Evolutionary conservation across 164 flowering plant genomes (phyloP).

Genomic region (Santalum album): DNA sequence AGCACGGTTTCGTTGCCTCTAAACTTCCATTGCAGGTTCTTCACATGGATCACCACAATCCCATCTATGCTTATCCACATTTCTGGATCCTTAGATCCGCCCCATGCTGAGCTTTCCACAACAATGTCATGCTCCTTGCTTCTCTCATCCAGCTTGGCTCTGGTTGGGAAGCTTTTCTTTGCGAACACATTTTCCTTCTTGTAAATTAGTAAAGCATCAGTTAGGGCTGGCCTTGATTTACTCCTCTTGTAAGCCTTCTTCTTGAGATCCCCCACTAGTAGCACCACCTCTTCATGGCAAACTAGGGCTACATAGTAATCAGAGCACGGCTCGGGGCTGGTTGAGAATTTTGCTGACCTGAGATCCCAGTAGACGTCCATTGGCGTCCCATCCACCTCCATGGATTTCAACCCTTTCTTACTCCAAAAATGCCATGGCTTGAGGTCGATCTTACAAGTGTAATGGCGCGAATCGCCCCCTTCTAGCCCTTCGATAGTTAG

Average conservation of each 20-base stretch:
- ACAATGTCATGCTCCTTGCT: constrained; percentile 15
- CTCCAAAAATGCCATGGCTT: constrained; percentile 98
- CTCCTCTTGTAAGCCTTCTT: constrained; percentile 15
- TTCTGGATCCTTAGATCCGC: constrained; percentile 31
- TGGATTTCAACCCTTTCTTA: constrained; percentile 69
- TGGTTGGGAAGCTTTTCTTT: constrained; percentile 14
- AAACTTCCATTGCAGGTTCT: constrained; percentile 62
- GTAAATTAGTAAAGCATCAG: constrained; percentile 13
- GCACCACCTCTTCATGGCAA: constrained; percentile 10
- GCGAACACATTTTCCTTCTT: constrained; percentile 21
- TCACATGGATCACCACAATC: constrained; percentile 39
- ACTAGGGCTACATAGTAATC: constrained; percentile 23
- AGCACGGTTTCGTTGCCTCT: constrained; percentile 49
- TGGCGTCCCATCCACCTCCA: constrained; percentile 51
- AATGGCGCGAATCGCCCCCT: neutral
- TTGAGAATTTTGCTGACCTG: constrained; percentile 18
- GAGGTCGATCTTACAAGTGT: constrained; percentile 71
- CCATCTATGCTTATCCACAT: constrained; percentile 61
- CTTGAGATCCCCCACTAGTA: constrained; percentile 19
- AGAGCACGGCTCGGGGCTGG: constrained; percentile 15
- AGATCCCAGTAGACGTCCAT: constrained; percentile 72
- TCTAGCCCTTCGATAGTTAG: constrained; percentile 26
- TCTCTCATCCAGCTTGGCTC: constrained; percentile 3
- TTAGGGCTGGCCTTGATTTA: constrained; percentile 8
- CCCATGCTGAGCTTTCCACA: constrained; percentile 11